Evolutionary conservation across 352 stramenopile genomes (phyloP).

Genomic region (Lagenidium giganteum): DNA sequence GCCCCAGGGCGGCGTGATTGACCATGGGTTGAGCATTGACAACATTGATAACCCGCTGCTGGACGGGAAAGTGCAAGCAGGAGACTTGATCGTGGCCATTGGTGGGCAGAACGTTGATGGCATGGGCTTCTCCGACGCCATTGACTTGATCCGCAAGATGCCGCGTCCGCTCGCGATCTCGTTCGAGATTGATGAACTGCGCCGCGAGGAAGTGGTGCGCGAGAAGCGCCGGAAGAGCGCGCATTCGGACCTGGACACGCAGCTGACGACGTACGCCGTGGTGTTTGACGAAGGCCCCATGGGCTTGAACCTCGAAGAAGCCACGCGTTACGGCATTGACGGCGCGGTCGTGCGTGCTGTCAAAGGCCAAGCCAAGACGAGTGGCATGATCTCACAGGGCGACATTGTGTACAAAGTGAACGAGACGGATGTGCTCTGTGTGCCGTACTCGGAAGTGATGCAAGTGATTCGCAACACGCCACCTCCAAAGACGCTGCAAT

Average conservation of each 20-base stretch:
- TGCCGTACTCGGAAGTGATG: slow-evolving; percentile 75
- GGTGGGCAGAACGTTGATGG: slow-evolving; percentile 59
- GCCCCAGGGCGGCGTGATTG: slow-evolving; percentile 66
- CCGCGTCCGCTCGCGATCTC: slow-evolving; percentile 63
- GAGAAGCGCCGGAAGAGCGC: slow-evolving; percentile 48
- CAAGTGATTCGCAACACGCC: slow-evolving; percentile 50
- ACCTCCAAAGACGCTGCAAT: slow-evolving; percentile 62
- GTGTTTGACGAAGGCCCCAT: slow-evolving; percentile 77
- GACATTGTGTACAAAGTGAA: slow-evolving; percentile 85
- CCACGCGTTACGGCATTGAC: slow-evolving; percentile 67
- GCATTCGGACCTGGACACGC: slow-evolving; percentile 60
- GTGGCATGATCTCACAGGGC: slow-evolving; percentile 67
- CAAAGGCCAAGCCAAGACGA: slow-evolving; percentile 71
- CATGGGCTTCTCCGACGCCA: slow-evolving; percentile 70
- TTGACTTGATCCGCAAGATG: slow-evolving; percentile 74
- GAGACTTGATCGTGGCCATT: slow-evolving; percentile 72
- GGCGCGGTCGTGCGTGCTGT: slow-evolving; percentile 63
- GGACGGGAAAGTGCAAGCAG: slow-evolving; percentile 67
- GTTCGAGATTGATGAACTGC: slow-evolving; percentile 60
- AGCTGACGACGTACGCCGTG: slow-evolving; percentile 72
- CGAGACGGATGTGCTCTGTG: slow-evolving; percentile 67
- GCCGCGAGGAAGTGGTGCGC: slow-evolving; percentile 38
- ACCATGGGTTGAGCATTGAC: slow-evolving; percentile 66
- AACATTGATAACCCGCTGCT: slow-evolving; percentile 77
- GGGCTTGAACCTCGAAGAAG: slow-evolving; percentile 71